Percentiles rank a stretch among this genome's conserved stretches.
Evolutionary conservation across 129 eudicot species (phyloP).

Genomic region (Escallonia rubra): DNA sequence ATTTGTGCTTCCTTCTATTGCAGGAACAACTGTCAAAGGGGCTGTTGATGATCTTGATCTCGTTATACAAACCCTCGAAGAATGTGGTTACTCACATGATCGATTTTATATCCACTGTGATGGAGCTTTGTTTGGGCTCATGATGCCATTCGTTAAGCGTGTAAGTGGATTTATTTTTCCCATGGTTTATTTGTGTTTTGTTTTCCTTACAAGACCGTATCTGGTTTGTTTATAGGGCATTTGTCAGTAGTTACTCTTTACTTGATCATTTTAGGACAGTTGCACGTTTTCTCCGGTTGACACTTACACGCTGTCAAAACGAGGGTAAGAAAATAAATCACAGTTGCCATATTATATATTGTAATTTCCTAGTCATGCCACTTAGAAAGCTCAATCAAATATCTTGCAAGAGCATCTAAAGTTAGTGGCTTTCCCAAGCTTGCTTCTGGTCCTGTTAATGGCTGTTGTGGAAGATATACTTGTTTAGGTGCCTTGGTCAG

Average conservation of each 20-base stretch:
- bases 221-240: too few relatives aligned
- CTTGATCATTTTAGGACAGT: too few relatives aligned
- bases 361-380: neutral
- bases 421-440: neutral
- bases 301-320: too few relatives aligned
- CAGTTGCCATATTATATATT: too few relatives aligned
- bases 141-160: constrained; percentile 96
- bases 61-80: constrained; percentile 89
- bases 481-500: too few relatives aligned
- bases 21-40: constrained; percentile 99
- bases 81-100: constrained; percentile 78
- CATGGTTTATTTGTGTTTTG: too few relatives aligned
- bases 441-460: neutral
- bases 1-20: constrained; percentile 2
- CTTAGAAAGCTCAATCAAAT: neutral
- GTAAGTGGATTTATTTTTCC: constrained; percentile 31
- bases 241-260: too few relatives aligned
- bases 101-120: constrained; percentile 95
- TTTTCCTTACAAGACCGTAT: too few relatives aligned
- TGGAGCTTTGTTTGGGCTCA: constrained; percentile 94
- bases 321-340: too few relatives aligned
- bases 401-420: neutral
- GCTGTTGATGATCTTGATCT: constrained; percentile 99
- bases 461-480: too few relatives aligned
- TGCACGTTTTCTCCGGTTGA: too few relatives aligned